These are phyloP conservation scores for Lactarius deliciosus DNA, from an alignment of 768 basidiomycete genomes.

Conservation along the genomic window DNA sequence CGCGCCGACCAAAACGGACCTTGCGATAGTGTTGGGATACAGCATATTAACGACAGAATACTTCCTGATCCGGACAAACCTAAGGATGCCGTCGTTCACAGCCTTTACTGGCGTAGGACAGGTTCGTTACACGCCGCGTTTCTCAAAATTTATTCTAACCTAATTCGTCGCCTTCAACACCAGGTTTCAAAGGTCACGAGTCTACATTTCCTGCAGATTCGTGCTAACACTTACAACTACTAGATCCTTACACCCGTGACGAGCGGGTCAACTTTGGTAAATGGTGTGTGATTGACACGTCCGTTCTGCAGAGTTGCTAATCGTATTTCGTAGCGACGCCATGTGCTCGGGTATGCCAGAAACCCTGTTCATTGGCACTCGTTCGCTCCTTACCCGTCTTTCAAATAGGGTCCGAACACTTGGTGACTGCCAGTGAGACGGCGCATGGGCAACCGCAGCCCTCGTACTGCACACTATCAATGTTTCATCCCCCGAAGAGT, in stretches of 20 bases:
- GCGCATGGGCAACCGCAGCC: conserved; percentile 47
- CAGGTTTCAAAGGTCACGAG: conserved; percentile 54
- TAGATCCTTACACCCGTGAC: conserved; percentile 59
- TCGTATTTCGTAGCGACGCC: conserved; percentile 41
- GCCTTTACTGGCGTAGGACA: conserved; percentile 54
- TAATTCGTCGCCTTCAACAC: neutral
- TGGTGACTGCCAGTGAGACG: conserved; percentile 23
- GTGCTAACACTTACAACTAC: neutral
- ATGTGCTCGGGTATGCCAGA: conserved; percentile 47
- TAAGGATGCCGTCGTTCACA: conserved; percentile 57
- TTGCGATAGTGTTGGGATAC: conserved; percentile 46
- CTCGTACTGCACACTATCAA: conserved; percentile 54
- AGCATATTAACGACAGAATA: conserved; percentile 46
- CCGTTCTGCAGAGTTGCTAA: neutral
- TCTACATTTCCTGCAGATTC: neutral
- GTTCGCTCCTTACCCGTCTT: neutral
- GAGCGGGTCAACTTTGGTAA: conserved; percentile 53
- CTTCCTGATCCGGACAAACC: conserved; percentile 45
- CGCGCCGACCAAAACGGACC: conserved; percentile 38
- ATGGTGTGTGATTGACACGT: conserved; percentile 42
- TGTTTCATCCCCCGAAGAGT: conserved; percentile 47
- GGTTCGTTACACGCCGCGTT: conserved; percentile 40
- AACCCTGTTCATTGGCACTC: neutral
- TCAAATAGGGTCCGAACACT: conserved; percentile 50
- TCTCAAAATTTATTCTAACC: neutral